Conservation (phyloP, 2,329 filamentous ascomycete genomes). For the Dactylellina drechsleri region DNA sequence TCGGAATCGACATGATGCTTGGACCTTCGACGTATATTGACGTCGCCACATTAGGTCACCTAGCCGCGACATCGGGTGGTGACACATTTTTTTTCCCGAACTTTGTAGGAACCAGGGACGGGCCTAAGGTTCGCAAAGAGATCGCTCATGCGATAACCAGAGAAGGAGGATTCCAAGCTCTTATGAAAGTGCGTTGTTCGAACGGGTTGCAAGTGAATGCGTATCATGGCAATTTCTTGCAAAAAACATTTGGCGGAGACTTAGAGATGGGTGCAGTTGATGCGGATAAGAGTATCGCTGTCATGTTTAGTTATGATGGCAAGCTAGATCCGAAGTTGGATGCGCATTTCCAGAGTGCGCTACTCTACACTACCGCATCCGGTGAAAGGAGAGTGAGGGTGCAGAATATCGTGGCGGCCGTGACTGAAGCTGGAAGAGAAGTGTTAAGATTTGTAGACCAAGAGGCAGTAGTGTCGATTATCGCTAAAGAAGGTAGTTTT, state of each 20-base stretch:
- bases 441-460: conserved; percentile 93
- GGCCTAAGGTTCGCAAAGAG: conserved; percentile 83
- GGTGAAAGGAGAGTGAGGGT: conserved; percentile 92
- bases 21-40: conserved; percentile 75
- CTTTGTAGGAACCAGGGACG: conserved; percentile 87
- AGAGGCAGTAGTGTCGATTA: conserved; percentile 85
- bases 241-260: conserved; percentile 86
- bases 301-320: conserved; percentile 93
- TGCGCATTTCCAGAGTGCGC: conserved; percentile 94
- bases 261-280: conserved; percentile 93
- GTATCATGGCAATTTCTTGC: conserved; percentile 97
- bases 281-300: conserved; percentile 89
- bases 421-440: conserved; percentile 84
- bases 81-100: conserved; percentile 98
- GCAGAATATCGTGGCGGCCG: conserved; percentile 90
- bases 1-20: conserved; percentile 94
- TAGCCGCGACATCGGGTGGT: conserved; percentile 88
- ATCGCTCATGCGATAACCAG: conserved; percentile 85
- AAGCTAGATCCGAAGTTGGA: conserved; percentile 97
- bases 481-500: conserved; percentile 80
- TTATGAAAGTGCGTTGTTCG: conserved; percentile 98
- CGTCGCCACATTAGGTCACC: conserved; percentile 70
- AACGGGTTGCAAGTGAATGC: conserved; percentile 91
- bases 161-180: conserved; percentile 91
- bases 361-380: conserved; percentile 90